phyloP scores from a whole-genome alignment of 2,329 filamentous ascomycete species.

The Colletotrichum cereale region DNA sequence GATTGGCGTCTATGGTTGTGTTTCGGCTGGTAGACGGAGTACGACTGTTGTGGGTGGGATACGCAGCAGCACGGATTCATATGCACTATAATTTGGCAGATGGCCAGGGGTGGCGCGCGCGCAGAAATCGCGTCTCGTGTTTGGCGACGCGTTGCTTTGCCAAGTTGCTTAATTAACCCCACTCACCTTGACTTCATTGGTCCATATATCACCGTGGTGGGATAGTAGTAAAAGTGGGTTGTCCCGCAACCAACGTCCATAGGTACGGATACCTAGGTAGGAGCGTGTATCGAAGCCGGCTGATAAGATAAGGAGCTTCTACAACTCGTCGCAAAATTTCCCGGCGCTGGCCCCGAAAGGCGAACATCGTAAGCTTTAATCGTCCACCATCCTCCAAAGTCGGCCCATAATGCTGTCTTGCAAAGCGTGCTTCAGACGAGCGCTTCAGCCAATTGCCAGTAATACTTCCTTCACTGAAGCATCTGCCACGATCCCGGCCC shows the following conservation, averaged over 20 bases:
- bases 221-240: not conserved
- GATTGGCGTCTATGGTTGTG: conserved; percentile 17
- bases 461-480: not conserved
- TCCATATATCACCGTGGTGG: not conserved
- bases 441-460: not conserved
- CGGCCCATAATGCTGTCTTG: conserved; percentile 2
- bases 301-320: conserved; percentile 24
- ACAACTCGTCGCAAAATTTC: conserved; percentile 18
- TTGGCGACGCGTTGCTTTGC: conserved; percentile 36
- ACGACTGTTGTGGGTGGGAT: conserved; percentile 14
- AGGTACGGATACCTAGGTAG: too few species aligned
- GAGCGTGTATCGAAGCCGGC: not conserved
- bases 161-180: conserved; percentile 27
- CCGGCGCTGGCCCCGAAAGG: not conserved
- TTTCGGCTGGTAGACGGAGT: conserved; percentile 3
- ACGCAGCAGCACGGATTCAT: conserved; percentile 22
- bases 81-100: conserved; percentile 29
- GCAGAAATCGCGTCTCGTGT: conserved; percentile 34
- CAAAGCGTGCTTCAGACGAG: conserved; percentile 16
- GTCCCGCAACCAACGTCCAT: conserved; percentile 11
- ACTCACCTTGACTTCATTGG: conserved; percentile 20
- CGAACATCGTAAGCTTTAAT: not conserved
- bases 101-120: conserved; percentile 36
- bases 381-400: not conserved
- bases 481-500: not conserved